Conservation (phyloP, 768 basidiomycete genomes). For the Fibroporia radiculosa region DNA sequence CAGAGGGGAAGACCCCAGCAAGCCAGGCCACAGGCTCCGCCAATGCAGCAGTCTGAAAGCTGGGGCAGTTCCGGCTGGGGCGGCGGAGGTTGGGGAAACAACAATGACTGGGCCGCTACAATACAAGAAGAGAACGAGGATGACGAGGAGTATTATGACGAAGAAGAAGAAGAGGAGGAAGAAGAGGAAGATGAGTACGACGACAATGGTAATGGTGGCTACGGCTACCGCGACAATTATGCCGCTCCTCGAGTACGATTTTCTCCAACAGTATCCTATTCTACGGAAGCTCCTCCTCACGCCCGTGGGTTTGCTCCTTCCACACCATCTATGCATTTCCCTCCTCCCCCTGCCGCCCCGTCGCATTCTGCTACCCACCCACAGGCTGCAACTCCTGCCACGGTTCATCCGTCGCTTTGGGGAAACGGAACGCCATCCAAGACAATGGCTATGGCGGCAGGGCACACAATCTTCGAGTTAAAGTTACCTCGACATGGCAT, state of each 20-base stretch:
- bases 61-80: constrained; percentile 15
- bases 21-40: background rate
- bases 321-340: background rate
- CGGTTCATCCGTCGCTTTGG: constrained; percentile 2
- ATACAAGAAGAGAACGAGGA: constrained; percentile 12
- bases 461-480: constrained; percentile 13
- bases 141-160: constrained; percentile 11
- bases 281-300: constrained; percentile 7
- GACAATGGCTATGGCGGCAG: constrained; percentile 22
- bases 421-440: constrained; percentile 11
- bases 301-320: background rate
- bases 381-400: background rate
- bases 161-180: constrained; percentile 7
- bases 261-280: constrained; percentile 10
- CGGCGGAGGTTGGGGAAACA: constrained; percentile 8
- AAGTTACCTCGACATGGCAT: constrained; percentile 13
- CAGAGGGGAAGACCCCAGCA: background rate
- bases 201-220: constrained; percentile 7
- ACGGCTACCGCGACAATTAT: constrained; percentile 6
- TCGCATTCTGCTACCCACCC: constrained; percentile 2
- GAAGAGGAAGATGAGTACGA: constrained; percentile 10
- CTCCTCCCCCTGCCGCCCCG: background rate
- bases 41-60: constrained; percentile 16
- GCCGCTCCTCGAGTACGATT: constrained; percentile 11
- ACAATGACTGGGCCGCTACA: constrained; percentile 5